Evolutionary conservation across 306 rosid species (phyloP), one percentile per base, ranked within the genome.

Genomic region (Prunus mira): DNA sequence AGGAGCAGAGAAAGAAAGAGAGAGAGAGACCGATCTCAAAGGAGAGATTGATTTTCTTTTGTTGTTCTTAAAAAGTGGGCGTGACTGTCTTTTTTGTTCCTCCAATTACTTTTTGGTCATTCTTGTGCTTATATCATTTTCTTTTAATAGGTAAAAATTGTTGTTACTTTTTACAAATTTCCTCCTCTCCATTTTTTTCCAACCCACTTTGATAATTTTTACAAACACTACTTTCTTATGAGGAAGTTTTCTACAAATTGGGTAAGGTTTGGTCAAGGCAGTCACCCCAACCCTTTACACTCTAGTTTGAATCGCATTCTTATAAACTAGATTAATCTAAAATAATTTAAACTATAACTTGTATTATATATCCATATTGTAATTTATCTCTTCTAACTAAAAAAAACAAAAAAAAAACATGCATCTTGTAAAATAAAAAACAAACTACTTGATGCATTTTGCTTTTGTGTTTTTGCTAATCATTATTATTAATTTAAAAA

Each of bases 11-110:
- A 56, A 49, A 55, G 74, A 46, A 57, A 50, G 50, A 68, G 67
- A 76, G 67, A 76, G 65, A 8, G 70, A 69, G 57, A 75, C 32
- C 67, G 89, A 85, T 77, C 84, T 81, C 71, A 67, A 54, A 69
- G 65, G 38, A 78, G 67, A 71, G 77, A 65, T n/a, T 57, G 79
- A 46, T 71, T 61, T 60, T 60, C 56, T 49, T 32, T n/a, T 71
- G 5, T 61, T 80, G 63, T 73, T 76, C 73, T 76, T 68, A 61
- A 80, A 74, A 81, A 72, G 75, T 28, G 68, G 67, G 87, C 82
- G 74, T 75, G 80, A 83, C 72, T 51, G 49, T 72, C 70, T 85
- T 64, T 19, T 70, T 75, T 67, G 68, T 69, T 52, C 69, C 78
- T 66, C 46, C 45, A 11, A 15, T 60, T 73, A 73, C 57, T 45